These are phyloP conservation scores for Penicillium canariense DNA, from an alignment of 495 filamentous ascomycete species.

Conservation along the genomic window DNA sequence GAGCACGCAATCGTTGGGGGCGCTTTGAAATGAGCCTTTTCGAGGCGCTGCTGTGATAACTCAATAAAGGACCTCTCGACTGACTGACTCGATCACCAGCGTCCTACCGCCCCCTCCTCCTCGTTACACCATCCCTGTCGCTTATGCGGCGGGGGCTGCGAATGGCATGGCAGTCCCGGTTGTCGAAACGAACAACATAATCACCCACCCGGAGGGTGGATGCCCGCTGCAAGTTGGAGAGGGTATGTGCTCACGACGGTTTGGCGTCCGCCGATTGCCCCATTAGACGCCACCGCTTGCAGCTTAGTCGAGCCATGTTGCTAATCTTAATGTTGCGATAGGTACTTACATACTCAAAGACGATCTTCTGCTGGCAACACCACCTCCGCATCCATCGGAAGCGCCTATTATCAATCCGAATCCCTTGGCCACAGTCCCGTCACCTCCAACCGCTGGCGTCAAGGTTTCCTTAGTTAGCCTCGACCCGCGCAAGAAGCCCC, in stretches of 20 bases:
- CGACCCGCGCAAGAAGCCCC: slow-evolving; percentile 56
- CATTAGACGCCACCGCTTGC: slow-evolving; percentile 3
- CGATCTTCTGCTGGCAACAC: slow-evolving; percentile 87
- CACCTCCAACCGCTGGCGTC: slow-evolving; percentile 80
- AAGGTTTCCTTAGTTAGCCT: slow-evolving; percentile 75
- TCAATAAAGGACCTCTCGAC: background rate
- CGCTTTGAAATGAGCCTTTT: background rate
- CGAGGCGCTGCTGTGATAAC: background rate
- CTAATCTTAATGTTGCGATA: slow-evolving; percentile 34
- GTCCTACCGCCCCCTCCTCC: slow-evolving; percentile 84
- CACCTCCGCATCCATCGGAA: slow-evolving; percentile 92
- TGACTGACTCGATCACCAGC: slow-evolving; percentile 43
- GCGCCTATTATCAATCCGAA: slow-evolving; percentile 81
- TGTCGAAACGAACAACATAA: slow-evolving; percentile 88
- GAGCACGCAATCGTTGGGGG: slow-evolving; percentile 1
- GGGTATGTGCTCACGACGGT: slow-evolving; percentile 51
- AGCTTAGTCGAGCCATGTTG: background rate
- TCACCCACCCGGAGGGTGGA: slow-evolving; percentile 70
- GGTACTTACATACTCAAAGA: slow-evolving; percentile 88
- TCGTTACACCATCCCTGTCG: slow-evolving; percentile 67
- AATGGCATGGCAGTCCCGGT: slow-evolving; percentile 64
- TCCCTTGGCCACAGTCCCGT: slow-evolving; percentile 78
- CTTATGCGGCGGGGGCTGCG: slow-evolving; percentile 62
- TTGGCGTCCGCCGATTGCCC: background rate
- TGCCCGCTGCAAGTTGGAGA: slow-evolving; percentile 85